Percentiles rank a stretch among this genome's conserved stretches.
Evolutionary conservation across 2,329 filamentous ascomycete species (phyloP).

Genomic region (Truncatella angustata): DNA sequence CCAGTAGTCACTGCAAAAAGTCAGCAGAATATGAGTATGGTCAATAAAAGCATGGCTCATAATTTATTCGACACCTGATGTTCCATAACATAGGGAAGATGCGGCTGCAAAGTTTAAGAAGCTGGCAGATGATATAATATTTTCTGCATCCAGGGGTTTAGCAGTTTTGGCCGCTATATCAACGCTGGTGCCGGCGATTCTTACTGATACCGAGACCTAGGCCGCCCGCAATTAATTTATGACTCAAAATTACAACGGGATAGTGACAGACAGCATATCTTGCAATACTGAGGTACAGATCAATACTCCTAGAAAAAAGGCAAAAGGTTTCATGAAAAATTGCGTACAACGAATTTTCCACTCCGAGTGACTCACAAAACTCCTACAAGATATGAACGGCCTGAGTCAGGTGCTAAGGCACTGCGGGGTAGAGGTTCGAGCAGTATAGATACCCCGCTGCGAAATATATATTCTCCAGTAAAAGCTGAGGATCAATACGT

Average conservation of each 20-base stretch:
- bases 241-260: neutral
- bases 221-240: neutral
- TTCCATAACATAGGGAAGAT: constrained; percentile 28
- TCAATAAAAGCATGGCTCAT: constrained; percentile 34
- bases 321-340: no score
- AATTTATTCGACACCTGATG: constrained; percentile 28
- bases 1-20: constrained; percentile 1
- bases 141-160: constrained; percentile 5
- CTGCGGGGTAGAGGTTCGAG: no score
- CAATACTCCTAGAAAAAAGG: no score
- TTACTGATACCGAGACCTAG: neutral
- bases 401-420: no score
- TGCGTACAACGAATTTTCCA: no score
- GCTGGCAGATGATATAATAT: constrained; percentile 12
- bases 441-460: no score
- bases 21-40: constrained; percentile 30
- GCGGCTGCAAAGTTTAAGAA: constrained; percentile 25
- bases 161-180: neutral
- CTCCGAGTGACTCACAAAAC: no score
- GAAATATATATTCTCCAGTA: no score
- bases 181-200: neutral
- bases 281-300: no score
- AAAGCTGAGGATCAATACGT: no score
- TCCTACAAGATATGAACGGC: no score
- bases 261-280: no score